Conservation (phyloP, 2,329 filamentous ascomycete genomes). For the Ceratocystis variospora region DNA sequence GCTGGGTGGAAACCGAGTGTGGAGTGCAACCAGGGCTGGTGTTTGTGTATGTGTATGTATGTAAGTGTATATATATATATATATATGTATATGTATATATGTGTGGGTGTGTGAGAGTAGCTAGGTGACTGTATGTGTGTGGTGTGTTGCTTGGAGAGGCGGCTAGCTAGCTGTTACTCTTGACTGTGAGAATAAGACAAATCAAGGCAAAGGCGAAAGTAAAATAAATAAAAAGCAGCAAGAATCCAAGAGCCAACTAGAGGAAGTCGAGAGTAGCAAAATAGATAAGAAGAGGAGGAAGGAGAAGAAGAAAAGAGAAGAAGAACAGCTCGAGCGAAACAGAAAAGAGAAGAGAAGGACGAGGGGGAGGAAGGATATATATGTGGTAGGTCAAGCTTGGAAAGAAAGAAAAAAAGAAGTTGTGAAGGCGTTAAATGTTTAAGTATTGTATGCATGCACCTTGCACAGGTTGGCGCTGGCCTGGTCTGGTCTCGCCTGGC, state of each 20-base stretch:
- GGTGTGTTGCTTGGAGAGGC: background rate
- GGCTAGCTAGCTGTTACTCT: background rate
- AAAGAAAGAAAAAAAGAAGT: constrained; percentile 9
- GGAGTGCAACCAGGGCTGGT: background rate
- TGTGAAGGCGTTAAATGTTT: constrained; percentile 12
- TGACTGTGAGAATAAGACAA: background rate
- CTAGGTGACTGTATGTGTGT: background rate
- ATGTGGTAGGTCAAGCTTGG: constrained; percentile 1
- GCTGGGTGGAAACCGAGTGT: background rate
- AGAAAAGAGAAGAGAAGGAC: constrained; percentile 16
- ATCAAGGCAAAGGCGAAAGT: constrained; percentile 9
- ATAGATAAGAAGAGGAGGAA: constrained; percentile 2
- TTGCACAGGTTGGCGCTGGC: background rate
- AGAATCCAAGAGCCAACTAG: constrained; percentile 3
- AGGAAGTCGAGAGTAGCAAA: background rate
- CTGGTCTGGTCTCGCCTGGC: background rate
- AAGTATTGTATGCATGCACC: constrained; percentile 13
- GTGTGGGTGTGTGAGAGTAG: background rate
- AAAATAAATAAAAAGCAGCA: constrained; percentile 8
- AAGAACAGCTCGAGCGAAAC: constrained; percentile 3
- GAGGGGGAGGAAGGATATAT: constrained; percentile 12
- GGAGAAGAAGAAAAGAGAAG: background rate
- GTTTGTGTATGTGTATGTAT: background rate
- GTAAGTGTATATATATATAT: background rate
- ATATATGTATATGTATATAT: background rate